A percentile compares a stretch with the other conserved stretches of the same genome.
Conservation (phyloP, 306 rosid species). For the Cicer bijugum region DNA sequence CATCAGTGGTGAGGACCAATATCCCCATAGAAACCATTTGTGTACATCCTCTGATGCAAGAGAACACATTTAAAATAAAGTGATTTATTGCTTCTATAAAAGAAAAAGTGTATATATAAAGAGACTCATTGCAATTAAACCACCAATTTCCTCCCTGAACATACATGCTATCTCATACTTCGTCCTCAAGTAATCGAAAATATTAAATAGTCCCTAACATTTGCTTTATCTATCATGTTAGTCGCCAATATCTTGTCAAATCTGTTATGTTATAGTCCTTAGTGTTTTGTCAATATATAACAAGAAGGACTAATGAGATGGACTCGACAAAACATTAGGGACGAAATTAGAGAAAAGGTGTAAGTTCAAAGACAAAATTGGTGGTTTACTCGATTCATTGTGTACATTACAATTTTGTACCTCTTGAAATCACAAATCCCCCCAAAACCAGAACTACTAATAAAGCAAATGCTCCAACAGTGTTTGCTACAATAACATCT, state of each 20-base stretch:
- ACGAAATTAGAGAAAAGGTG: neutral
- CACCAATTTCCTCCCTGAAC: neutral
- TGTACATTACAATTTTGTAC: slow-evolving; percentile 45
- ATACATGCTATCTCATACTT: too few relatives aligned
- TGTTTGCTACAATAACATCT: slow-evolving; percentile 67
- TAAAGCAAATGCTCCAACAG: slow-evolving; percentile 70
- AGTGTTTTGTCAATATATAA: neutral
- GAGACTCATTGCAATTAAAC: neutral
- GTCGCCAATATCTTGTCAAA: neutral
- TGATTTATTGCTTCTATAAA: neutral
- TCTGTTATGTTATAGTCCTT: neutral
- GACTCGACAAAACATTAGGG: neutral
- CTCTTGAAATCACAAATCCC: slow-evolving; percentile 84
- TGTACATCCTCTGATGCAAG: slow-evolving; percentile 59
- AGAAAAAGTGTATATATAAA: too few relatives aligned
- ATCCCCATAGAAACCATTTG: slow-evolving; percentile 82
- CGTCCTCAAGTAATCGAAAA: too few relatives aligned
- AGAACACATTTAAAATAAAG: slow-evolving; percentile 30
- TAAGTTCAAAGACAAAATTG: neutral
- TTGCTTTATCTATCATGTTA: neutral
- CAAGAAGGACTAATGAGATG: neutral
- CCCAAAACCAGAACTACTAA: slow-evolving; percentile 73
- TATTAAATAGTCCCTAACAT: too few relatives aligned
- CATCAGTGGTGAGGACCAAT: slow-evolving; percentile 81
- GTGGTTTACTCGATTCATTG: neutral